These are phyloP conservation scores for Claviceps cyperi DNA, from an alignment of 2,329 filamentous ascomycete species.

Conservation along the genomic window DNA sequence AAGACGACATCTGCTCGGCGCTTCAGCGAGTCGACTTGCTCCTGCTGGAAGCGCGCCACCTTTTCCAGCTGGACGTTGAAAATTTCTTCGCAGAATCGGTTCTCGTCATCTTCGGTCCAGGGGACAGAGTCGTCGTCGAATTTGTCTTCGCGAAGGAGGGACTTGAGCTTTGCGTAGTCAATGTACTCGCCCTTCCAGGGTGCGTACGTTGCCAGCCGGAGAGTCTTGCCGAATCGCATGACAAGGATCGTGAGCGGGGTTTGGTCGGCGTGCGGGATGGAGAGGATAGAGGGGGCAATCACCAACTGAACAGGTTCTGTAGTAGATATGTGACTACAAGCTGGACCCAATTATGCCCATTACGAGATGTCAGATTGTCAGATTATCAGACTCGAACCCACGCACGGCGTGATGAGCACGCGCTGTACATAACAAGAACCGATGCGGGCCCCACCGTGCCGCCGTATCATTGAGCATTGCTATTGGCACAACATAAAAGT, in stretches of 20 bases:
- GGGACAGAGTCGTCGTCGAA: constrained; percentile 44
- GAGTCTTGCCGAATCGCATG: constrained; percentile 90
- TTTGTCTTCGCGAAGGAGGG: constrained; percentile 65
- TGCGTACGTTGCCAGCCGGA: constrained; percentile 63
- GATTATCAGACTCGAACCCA: no score
- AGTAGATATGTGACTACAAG: no score
- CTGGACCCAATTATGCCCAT: no score
- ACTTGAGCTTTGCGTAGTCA: constrained; percentile 88
- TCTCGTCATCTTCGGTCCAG: constrained; percentile 93
- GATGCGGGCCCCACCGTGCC: no score
- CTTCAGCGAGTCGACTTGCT: constrained; percentile 49
- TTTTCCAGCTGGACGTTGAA: constrained; percentile 92
- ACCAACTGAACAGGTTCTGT: no score
- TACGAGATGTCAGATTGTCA: no score
- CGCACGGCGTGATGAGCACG: no score
- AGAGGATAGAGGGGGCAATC: background rate
- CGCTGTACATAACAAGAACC: no score
- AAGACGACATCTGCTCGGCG: constrained; percentile 40
- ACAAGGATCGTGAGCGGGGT: background rate
- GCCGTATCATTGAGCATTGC: no score
- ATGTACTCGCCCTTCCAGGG: constrained; percentile 93
- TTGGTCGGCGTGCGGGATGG: background rate
- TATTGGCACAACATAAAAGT: no score
- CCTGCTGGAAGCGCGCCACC: constrained; percentile 76
- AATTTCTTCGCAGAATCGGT: constrained; percentile 84